Conservation (phyloP, 1,284 basidiomycete species). For the Vanrija humicola region DNA sequence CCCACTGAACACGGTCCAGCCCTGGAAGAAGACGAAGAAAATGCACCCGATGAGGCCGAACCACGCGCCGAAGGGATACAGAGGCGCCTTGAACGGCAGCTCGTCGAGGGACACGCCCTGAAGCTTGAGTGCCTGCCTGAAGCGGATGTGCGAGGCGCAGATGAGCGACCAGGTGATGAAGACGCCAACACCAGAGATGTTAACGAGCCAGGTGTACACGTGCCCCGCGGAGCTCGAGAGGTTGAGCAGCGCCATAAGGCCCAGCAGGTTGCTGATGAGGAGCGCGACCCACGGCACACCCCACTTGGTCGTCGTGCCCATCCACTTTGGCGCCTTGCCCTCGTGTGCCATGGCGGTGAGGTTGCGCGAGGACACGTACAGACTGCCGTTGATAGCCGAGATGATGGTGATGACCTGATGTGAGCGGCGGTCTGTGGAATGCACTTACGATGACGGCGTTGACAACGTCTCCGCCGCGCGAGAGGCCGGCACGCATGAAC, state of each 20-base stretch:
- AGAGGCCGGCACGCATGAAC: not conserved
- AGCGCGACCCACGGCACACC: conserved; percentile 59
- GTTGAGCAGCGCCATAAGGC: conserved; percentile 42
- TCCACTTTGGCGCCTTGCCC: conserved; percentile 57
- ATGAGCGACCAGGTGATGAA: conserved; percentile 20
- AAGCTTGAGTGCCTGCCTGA: conserved; percentile 47
- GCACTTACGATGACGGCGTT: not conserved
- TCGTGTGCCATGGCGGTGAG: conserved; percentile 49
- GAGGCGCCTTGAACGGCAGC: conserved; percentile 44
- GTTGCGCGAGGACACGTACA: conserved; percentile 34
- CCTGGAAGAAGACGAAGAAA: conserved; percentile 8
- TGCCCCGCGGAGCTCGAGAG: conserved; percentile 19
- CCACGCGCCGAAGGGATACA: conserved; percentile 8
- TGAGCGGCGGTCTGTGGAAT: too few species aligned
- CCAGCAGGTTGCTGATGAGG: conserved; percentile 54
- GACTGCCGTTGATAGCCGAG: conserved; percentile 21
- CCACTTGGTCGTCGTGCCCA: conserved; percentile 52
- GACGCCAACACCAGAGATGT: conserved; percentile 12
- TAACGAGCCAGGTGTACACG: conserved; percentile 18
- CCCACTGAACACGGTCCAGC: not conserved
- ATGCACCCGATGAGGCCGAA: conserved; percentile 3
- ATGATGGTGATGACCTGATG: conserved; percentile 43
- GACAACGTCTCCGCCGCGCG: conserved; percentile 40
- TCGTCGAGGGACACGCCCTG: conserved; percentile 44
- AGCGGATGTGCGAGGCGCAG: conserved; percentile 36